Base-by-base conservation (phyloP, 345 rosid genomes). In the Erodium maritimum region DNA sequence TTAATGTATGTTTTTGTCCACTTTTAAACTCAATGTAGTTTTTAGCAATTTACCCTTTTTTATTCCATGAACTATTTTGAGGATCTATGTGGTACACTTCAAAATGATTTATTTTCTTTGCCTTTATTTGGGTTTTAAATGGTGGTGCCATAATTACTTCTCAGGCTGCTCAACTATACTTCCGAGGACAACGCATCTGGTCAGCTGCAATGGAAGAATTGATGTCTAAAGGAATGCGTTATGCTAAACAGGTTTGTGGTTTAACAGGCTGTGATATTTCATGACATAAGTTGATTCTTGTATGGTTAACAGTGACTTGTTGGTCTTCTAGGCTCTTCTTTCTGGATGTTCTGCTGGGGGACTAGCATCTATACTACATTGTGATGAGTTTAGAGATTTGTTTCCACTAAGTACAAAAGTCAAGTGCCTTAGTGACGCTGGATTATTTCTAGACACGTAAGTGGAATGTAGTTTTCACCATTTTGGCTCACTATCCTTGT, bases 261-360 rank as follows among this genome's bases (percentile, higher is more conserved):
- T 7, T 42, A 10, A 42, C 48, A 42, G 14, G 14, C 48, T 14
- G 12, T 7, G 48, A 12, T 14, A 10, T 42, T 29, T 42, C 48
- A 17, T 37, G 63, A 0, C 14, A 42, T 20, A 3, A 21, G 18
- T 42, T 54, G 24, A 34, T 13, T 58, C 55, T 67, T 23, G 7
- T 20, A 46, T 60, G 10, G 25, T 56, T 45, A 20, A 17, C 33
- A 42, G 17, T 5, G 6, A 19, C 24, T 52, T 17, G n/a, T 18
- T 50, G 2, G 50, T 46, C 23, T 19, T 58, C 34, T 62, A 81
- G 86, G 86, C 79, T 63, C 81, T 81, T 73, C 83, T 81, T n/a
- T 72, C 81, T 18, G 83, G 86, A 56, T 81, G 86, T 69, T 73
- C 79, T 56, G 83, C 86, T 7, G 86, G 86, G 1, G 86, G 77